Evolutionary conservation across 2,329 filamentous ascomycete species (phyloP).

Genomic region (Pseudogymnoascus sp.): DNA sequence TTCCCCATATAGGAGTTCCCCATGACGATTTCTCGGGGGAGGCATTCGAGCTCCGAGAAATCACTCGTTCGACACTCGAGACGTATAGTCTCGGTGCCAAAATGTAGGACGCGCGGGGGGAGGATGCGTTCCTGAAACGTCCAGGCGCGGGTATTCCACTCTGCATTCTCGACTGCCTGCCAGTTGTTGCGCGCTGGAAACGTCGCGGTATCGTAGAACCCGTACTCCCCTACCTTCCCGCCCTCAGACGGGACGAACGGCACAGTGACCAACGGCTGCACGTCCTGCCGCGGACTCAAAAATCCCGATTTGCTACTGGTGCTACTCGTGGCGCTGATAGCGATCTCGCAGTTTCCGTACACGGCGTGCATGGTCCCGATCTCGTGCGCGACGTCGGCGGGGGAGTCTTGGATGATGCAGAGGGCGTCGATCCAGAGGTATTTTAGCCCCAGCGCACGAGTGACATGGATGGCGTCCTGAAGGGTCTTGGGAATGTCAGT

Average conservation of each 20-base stretch:
- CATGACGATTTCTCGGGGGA: neutral
- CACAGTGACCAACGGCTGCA: neutral
- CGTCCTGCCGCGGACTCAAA: neutral
- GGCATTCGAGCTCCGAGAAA: neutral
- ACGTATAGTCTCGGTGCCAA: neutral
- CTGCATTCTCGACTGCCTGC: neutral
- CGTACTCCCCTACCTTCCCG: neutral
- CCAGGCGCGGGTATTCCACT: slow-evolving; percentile 12
- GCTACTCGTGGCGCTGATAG: neutral
- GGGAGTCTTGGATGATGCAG: neutral
- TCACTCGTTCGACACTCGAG: neutral
- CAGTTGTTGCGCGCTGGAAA: neutral
- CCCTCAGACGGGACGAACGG: neutral
- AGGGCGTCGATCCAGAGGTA: neutral
- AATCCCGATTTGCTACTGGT: neutral
- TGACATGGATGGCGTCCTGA: neutral
- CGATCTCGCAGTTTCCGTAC: neutral
- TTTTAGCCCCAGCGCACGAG: neutral
- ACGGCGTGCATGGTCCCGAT: neutral
- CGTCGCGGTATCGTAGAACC: neutral
- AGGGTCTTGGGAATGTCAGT: neutral
- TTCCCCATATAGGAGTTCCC: neutral
- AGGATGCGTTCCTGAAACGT: slow-evolving; percentile 14
- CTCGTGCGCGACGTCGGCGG: neutral
- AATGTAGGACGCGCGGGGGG: slow-evolving; percentile 12